Evolutionary conservation across 176 grass and related monocot species (phyloP).

Genomic region (Oryza glaberrima): DNA sequence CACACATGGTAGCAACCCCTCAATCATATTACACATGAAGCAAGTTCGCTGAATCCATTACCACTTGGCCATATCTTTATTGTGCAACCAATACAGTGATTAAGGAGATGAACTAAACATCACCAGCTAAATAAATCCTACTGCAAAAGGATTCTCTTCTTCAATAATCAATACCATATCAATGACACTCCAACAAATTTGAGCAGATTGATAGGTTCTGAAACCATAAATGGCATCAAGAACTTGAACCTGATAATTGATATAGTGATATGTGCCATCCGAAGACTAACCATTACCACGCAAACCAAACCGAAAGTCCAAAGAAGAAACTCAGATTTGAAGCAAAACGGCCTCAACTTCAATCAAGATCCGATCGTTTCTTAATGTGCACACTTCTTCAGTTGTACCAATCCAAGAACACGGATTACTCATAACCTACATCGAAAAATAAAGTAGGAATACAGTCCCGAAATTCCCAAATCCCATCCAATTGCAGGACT

Average conservation of each 20-base stretch:
- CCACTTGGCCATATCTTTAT: neutral
- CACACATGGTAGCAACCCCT: neutral
- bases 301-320: neutral
- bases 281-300: neutral
- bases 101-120: conserved; percentile 11
- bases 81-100: neutral
- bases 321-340: neutral
- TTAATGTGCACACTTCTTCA: neutral
- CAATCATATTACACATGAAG: neutral
- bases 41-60: neutral
- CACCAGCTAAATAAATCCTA: neutral
- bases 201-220: neutral
- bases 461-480: neutral
- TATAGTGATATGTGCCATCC: neutral
- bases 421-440: neutral
- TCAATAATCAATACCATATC: conserved; percentile 4
- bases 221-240: neutral
- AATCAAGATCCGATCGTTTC: conserved; percentile 40
- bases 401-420: neutral
- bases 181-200: neutral
- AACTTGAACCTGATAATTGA: neutral
- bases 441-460: neutral
- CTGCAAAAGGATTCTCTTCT: neutral
- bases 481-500: neutral
- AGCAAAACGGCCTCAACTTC: neutral